Evolutionary conservation across 169 alveolate species (phyloP).

Genomic region (Prorocentrum cordatum): DNA sequence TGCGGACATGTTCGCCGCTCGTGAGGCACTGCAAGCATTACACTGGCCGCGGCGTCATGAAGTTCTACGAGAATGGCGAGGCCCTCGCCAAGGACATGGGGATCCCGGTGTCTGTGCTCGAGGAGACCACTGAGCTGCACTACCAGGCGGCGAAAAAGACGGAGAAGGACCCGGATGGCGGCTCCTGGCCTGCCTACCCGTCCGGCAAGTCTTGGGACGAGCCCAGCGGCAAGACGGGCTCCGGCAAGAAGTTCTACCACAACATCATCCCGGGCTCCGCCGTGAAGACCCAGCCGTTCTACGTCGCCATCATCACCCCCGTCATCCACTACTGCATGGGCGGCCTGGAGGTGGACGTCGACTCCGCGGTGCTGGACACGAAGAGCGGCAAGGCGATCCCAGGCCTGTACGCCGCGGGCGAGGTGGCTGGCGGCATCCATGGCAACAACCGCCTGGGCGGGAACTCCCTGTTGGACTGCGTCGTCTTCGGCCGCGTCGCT

Average conservation of each 20-base stretch:
- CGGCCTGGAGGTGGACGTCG: slow-evolving; percentile 30
- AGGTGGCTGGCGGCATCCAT: not conserved
- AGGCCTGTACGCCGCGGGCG: slow-evolving; percentile 67
- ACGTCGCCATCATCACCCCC: not conserved
- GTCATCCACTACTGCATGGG: slow-evolving; percentile 60
- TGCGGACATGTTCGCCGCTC: not conserved
- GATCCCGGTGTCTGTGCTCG: not conserved
- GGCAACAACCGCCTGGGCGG: not conserved
- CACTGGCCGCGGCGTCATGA: slow-evolving; percentile 32
- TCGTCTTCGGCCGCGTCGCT: not conserved
- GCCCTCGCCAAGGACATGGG: slow-evolving; percentile 26
- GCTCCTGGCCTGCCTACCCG: slow-evolving; percentile 67
- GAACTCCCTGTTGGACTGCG: not conserved
- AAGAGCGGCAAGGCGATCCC: slow-evolving; percentile 49
- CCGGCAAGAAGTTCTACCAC: not conserved
- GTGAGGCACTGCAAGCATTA: slow-evolving; percentile 48
- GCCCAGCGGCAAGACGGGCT: slow-evolving; percentile 27
- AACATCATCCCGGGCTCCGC: not conserved
- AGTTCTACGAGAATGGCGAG: not conserved
- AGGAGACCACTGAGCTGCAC: too few species aligned
- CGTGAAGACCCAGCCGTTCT: not conserved
- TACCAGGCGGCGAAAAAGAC: slow-evolving; percentile 42
- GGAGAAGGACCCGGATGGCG: slow-evolving; percentile 71
- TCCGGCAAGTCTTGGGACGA: slow-evolving; percentile 70
- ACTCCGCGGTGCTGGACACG: not conserved